Evolutionary conservation across 306 rosid species (phyloP).

Genomic region (Malus domestica): ASM211411v1 NC_041804.1:4383001-4383500

Average conservation of each 20-base stretch:
- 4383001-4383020: not conserved
- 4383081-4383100: slow-evolving; percentile 61
- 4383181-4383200: not conserved
- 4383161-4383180: not conserved
- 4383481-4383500: too few relatives aligned
- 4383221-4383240: not conserved
- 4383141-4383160: slow-evolving; percentile 22
- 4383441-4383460: too few relatives aligned
- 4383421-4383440: too few relatives aligned
- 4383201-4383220: not conserved
- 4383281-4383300: not conserved
- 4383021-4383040: not conserved
- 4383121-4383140: slow-evolving; percentile 23
- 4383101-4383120: slow-evolving; percentile 49
- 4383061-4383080: slow-evolving; percentile 68
- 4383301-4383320: too few relatives aligned
- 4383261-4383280: not conserved
- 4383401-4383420: too few relatives aligned
- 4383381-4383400: too few relatives aligned
- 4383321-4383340: too few relatives aligned
- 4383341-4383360: too few relatives aligned
- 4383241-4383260: not conserved
- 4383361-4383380: too few relatives aligned
- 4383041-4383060: not conserved
- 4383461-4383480: too few relatives aligned